A percentile compares a stretch with the other conserved stretches of the same genome.
Conservation (phyloP, 2,329 filamentous ascomycete genomes). For the Monascus ruber region DNA sequence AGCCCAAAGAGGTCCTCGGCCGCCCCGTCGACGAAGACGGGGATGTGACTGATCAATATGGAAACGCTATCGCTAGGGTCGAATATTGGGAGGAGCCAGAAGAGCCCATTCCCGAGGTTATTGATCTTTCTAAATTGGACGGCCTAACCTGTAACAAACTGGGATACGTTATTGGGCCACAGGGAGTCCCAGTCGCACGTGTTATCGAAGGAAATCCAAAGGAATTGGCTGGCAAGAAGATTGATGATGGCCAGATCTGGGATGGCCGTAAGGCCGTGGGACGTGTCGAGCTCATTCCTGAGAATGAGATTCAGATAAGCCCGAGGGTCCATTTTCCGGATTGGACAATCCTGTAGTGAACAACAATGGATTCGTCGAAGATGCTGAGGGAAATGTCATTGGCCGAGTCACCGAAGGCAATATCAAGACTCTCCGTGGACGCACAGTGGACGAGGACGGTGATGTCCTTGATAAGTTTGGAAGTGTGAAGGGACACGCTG, state of each 20-base stretch:
- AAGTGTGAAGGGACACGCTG: conserved; percentile 48
- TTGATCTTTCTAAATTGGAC: conserved; percentile 43
- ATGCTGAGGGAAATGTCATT: conserved; percentile 67
- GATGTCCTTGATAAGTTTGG: conserved; percentile 70
- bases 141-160: conserved; percentile 47
- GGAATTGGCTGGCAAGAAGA: conserved; percentile 45
- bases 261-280: conserved; percentile 46
- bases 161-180: conserved; percentile 43
- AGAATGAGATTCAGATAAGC: conserved; percentile 43
- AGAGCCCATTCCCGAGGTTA: conserved; percentile 29
- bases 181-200: conserved; percentile 45
- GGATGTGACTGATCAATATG: conserved; percentile 50
- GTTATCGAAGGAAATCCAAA: conserved; percentile 46
- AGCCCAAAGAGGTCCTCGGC: conserved; percentile 48
- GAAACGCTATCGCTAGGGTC: conserved; percentile 50
- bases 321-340: conserved; percentile 48
- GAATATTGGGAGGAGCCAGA: conserved; percentile 41
- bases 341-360: conserved; percentile 45
- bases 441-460: conserved; percentile 67
- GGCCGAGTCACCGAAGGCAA: conserved; percentile 63
- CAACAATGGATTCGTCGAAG: conserved; percentile 52
- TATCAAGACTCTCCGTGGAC: conserved; percentile 58
- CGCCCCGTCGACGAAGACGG: conserved; percentile 52
- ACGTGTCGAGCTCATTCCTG: conserved; percentile 46
- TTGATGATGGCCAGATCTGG: conserved; percentile 47